A percentile compares a stretch with the other conserved stretches of the same genome.
phyloP scores from a whole-genome alignment of 2,329 filamentous ascomycete genomes.

The Sordariomycetes sp. region DNA sequence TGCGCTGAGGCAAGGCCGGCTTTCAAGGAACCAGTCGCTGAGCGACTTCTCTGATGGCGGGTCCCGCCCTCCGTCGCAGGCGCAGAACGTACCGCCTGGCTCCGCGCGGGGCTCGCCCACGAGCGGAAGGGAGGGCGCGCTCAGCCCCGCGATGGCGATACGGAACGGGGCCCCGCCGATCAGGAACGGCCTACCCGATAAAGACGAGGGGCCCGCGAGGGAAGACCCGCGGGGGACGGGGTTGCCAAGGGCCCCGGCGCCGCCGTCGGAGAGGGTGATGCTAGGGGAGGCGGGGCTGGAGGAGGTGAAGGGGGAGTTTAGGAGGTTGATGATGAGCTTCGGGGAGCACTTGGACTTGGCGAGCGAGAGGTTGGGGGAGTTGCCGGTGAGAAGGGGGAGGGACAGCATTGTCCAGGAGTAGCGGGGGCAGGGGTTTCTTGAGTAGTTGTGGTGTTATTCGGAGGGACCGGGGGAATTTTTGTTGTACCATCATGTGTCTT shows the following conservation, averaged over 20 bases:
- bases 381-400: constrained; percentile 19
- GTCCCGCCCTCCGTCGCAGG: neutral
- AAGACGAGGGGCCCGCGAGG: neutral
- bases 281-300: constrained; percentile 36
- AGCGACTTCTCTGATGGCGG: neutral
- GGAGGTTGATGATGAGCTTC: constrained; percentile 33
- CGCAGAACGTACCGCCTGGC: neutral
- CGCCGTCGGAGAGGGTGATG: constrained; percentile 37
- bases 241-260: constrained; percentile 24
- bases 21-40: neutral
- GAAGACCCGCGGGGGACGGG: neutral
- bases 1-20: neutral
- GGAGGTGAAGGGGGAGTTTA: constrained; percentile 36
- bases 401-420: neutral
- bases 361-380: constrained; percentile 26
- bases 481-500: neutral
- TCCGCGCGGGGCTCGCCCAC: neutral
- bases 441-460: neutral
- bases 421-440: neutral
- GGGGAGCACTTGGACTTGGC: constrained; percentile 32
- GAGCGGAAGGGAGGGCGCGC: neutral
- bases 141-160: neutral
- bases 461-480: neutral
- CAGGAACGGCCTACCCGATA: neutral
- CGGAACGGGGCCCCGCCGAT: neutral